phyloP scores from a whole-genome alignment of 805 yeast genomes.

The Metschnikowia cubensis region DNA sequence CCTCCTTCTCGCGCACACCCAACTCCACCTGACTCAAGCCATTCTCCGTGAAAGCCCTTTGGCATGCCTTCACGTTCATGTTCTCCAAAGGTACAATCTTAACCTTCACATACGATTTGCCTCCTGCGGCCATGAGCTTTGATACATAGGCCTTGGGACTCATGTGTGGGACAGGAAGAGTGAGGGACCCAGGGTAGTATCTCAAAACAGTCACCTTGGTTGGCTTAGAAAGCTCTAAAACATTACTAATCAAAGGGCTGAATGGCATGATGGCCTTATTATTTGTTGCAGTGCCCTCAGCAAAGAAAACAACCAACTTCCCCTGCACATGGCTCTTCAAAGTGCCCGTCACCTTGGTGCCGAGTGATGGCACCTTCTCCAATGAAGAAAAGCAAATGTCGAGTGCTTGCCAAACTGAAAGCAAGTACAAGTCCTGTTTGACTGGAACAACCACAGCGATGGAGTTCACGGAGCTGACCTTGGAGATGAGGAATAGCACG shows the following conservation, averaged over 20 bases:
- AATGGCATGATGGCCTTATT: conserved; percentile 72
- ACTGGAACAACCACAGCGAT: conserved; percentile 40
- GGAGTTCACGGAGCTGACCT: conserved; percentile 19
- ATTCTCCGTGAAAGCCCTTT: conserved; percentile 30
- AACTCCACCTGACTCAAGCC: conserved; percentile 32
- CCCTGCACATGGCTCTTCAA: conserved; percentile 27
- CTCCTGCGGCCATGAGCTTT: conserved; percentile 22
- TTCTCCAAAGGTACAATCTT: conserved; percentile 25
- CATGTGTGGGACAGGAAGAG: conserved; percentile 35
- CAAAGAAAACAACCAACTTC: conserved; percentile 53
- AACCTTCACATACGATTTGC: conserved; percentile 21
- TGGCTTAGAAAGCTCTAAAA: conserved; percentile 2
- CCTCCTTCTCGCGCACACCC: conserved; percentile 25
- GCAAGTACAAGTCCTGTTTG: conserved; percentile 26
- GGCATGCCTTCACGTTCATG: conserved; percentile 18
- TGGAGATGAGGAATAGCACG: conserved; percentile 29
- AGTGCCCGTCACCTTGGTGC: conserved; percentile 10
- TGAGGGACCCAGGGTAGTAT: conserved; percentile 31
- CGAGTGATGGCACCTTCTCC: conserved; percentile 4
- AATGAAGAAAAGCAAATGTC: conserved; percentile 19
- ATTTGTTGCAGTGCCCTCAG: conserved; percentile 85
- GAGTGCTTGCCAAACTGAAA: conserved; percentile 27
- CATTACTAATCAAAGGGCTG: conserved; percentile 14
- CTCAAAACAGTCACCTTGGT: conserved; percentile 38
- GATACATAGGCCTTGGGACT: conserved; percentile 21